Base-by-base conservation (phyloP, 345 rosid species). In the Melastoma malabathricum region DNA sequence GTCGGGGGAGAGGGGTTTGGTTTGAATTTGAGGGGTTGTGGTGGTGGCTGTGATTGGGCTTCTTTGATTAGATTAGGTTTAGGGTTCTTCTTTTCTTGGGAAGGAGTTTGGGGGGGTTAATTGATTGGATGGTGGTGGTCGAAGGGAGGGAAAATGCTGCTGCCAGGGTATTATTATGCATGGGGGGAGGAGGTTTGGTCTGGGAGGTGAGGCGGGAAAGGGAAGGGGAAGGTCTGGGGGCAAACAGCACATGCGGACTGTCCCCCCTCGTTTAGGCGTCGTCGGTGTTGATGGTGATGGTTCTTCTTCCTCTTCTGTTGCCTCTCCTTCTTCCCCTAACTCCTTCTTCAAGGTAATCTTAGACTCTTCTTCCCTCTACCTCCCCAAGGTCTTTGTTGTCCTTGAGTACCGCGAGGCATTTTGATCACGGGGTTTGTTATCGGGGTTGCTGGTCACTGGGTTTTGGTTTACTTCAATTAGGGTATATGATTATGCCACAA, bases 301-400 rank as follows among this genome's bases (percentile, higher is more conserved):
- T 69, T 71, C 71, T n/a, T 74, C 60, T 60, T 56, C 68, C 47
- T 63, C 76, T 25, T 64, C 76, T 13, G 62, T 34, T 34, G 41
- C 41, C 41, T 34, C 69, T 34, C 50, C 71, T 6, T 73, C 76
- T 67, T 64, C 74, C 15, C 34, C 67, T 66, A 64, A 69, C 69
- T 82, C 57, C 10, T 80, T 80, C 50, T 68, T 8, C 65, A 82
- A 86, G 95, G 96, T 87, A 67, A 39, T 16, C 23, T 18, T 18
- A 29, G 15, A 48, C 20, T 13, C 15, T 2, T 7, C 8, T 46
- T 12, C 25, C 34, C 22, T 10, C 27, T 31, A 20, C 39, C 4
- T 29, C 10, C 10, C 2, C 41, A 8, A 7, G 41, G 41, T 34
- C 41, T 34, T 34, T 34, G 41, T 34, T 34, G 12, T 34, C 2